Base-by-base conservation (phyloP, 129 eudicot species). In the Chrysanthemum seticuspe region DNA sequence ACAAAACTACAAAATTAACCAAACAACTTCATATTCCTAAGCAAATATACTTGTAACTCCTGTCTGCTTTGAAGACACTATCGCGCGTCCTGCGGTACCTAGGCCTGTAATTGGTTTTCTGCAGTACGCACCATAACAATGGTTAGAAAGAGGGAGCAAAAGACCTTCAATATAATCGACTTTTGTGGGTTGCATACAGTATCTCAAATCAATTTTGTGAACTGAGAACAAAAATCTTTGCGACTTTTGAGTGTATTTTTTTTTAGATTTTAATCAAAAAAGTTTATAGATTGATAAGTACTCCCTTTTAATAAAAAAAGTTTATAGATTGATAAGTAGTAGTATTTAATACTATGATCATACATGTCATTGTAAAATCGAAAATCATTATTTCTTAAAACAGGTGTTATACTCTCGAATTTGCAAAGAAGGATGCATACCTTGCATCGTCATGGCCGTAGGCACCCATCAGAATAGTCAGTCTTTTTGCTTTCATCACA, bases 11-110 rank as follows among this genome's bases (percentile, higher is more conserved):
- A 65, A 65, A 74, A 74, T 47, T 51, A n/a, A 50, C 63, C 63
- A 31, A 15, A 45, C 29, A 66, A 45, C 50, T 27, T 10, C 65
- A 54, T 59, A 9, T 3, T 62, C 49, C 80, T 89, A 89, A 2
- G 82, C 90, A 60, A 89, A 80, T 76, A 86, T 83, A 83, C 89
- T 76, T 73, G 82, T 63, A 34, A 83, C 76, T 31, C 89, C 92
- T 10, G 88, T 64, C 80, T 74, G 83, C 69, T 78, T 84, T 8
- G 92, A 84, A 25, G 91, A 83, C 79, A 82, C 89, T 13, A 86
- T 78, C 50, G 85, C 77, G 25, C 80, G 79, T 45, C 86, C 83
- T 5, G 81, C 75, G 19, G 73, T 78, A 27, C 75, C 87, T 77
- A 86, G 57, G 45, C 83, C 84, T 13, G 83, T 84, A 58, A 86